Evolutionary conservation across 2,329 filamentous ascomycete genomes (phyloP).

Genomic region (Pseudopyricularia javanii): DNA sequence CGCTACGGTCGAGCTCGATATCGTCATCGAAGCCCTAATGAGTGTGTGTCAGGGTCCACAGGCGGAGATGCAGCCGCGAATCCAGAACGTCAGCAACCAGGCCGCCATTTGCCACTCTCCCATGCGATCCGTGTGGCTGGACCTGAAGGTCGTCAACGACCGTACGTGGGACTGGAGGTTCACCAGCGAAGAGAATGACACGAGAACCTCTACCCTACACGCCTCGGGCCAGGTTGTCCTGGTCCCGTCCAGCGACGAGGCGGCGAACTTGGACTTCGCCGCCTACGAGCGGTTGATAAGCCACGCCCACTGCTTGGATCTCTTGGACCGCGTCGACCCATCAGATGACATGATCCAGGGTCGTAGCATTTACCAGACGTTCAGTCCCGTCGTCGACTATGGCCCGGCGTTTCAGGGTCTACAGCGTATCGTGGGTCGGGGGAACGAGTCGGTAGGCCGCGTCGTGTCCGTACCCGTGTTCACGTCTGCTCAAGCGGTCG

Average conservation of each 20-base stretch:
- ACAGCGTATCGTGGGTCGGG: conserved; percentile 14
- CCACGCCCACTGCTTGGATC: no score
- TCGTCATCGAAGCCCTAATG: conserved; percentile 20
- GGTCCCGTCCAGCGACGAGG: no score
- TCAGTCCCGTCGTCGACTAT: conserved; percentile 23
- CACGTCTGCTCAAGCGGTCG: no score
- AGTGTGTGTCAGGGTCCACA: no score
- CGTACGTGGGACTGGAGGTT: conserved; percentile 17
- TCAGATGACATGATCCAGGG: conserved; percentile 21
- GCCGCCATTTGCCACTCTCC: background rate
- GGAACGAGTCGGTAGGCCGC: conserved; percentile 15
- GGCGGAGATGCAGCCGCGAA: conserved; percentile 14
- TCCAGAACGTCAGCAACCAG: conserved; percentile 8
- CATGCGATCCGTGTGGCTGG: conserved; percentile 13
- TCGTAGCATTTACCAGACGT: conserved; percentile 24
- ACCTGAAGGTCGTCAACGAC: conserved; percentile 11
- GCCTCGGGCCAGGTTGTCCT: no score
- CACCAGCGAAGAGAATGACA: no score
- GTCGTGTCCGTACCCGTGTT: no score
- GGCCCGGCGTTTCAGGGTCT: conserved; percentile 17
- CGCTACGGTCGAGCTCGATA: conserved; percentile 19
- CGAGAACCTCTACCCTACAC: no score
- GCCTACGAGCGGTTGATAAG: no score
- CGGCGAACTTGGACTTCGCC: no score
- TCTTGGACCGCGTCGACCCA: conserved; percentile 15